phyloP scores from a whole-genome alignment of 2,329 filamentous ascomycete genomes.

The Colletotrichum tropicale region DNA sequence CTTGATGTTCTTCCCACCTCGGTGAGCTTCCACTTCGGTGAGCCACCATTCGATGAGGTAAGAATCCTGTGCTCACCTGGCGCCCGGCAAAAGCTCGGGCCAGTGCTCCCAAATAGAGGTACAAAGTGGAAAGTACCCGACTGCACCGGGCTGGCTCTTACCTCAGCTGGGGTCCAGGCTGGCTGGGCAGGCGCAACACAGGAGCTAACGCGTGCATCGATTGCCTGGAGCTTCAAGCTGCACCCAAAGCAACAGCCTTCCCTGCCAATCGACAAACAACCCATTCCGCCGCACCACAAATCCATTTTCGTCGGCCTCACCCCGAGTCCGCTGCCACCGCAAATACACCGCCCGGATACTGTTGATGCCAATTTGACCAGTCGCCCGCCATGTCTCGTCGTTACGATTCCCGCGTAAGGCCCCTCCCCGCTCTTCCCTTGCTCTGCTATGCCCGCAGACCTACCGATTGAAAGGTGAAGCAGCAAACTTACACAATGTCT shows the following conservation, averaged over 20 bases:
- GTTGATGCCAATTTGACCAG: not conserved
- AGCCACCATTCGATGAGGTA: not conserved
- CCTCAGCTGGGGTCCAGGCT: conserved; percentile 14
- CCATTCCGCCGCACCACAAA: not conserved
- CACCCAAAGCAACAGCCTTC: conserved; percentile 15
- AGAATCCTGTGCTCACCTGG: not conserved
- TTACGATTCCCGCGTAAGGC: conserved; percentile 91
- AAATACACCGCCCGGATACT: not conserved
- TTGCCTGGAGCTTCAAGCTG: conserved; percentile 25
- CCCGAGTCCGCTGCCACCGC: not conserved
- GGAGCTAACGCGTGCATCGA: conserved; percentile 24
- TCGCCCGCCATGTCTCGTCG: conserved; percentile 81
- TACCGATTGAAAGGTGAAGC: not conserved
- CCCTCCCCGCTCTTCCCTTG: conserved; percentile 25
- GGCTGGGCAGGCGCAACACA: conserved; percentile 13
- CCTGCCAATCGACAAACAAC: conserved; percentile 14
- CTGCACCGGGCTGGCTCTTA: not conserved
- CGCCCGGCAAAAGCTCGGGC: conserved; percentile 10
- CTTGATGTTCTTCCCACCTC: not conserved
- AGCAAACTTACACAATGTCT: conserved; percentile 22
- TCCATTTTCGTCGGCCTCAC: conserved; percentile 1
- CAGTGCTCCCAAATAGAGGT: not conserved
- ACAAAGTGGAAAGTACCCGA: not conserved
- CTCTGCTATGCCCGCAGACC: conserved; percentile 21
- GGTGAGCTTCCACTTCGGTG: not conserved